phyloP scores from a whole-genome alignment of 371 early-diverging fungal species.

The Saksenaea vasiformis region DNA sequence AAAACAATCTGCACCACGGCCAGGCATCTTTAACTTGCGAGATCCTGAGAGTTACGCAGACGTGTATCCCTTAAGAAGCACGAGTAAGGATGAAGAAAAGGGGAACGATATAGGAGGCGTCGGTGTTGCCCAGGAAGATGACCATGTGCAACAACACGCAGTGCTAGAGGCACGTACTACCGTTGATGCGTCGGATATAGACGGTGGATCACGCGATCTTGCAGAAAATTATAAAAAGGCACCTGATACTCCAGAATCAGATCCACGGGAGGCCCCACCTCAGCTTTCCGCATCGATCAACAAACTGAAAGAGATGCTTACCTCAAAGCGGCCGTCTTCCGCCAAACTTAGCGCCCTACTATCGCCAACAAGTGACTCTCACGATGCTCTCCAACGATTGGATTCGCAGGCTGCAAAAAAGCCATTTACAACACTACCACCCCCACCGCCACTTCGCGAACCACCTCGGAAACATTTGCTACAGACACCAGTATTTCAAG shows the following conservation, averaged over 20 bases:
- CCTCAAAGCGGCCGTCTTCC: background rate
- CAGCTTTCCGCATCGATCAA: background rate
- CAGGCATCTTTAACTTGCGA: background rate
- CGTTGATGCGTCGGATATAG: background rate
- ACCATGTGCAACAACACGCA: background rate
- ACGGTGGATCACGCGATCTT: background rate
- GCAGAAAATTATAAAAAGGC: background rate
- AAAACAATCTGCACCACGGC: background rate
- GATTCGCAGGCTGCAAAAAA: background rate
- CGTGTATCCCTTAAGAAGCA: background rate
- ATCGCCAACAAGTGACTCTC: background rate
- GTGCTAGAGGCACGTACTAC: background rate
- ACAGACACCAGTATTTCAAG: constrained; percentile 78
- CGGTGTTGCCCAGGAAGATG: background rate
- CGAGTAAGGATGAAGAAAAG: background rate
- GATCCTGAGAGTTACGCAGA: background rate
- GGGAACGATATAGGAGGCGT: background rate
- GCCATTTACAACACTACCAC: background rate
- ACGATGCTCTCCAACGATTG: background rate
- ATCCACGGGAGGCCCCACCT: background rate
- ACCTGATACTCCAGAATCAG: background rate
- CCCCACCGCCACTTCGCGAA: constrained; percentile 17
- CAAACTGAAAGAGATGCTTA: background rate
- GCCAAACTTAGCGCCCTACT: background rate
- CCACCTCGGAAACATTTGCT: constrained; percentile 66